Conservation (phyloP, 768 basidiomycete species). For the Agaricus subrufescens region DNA sequence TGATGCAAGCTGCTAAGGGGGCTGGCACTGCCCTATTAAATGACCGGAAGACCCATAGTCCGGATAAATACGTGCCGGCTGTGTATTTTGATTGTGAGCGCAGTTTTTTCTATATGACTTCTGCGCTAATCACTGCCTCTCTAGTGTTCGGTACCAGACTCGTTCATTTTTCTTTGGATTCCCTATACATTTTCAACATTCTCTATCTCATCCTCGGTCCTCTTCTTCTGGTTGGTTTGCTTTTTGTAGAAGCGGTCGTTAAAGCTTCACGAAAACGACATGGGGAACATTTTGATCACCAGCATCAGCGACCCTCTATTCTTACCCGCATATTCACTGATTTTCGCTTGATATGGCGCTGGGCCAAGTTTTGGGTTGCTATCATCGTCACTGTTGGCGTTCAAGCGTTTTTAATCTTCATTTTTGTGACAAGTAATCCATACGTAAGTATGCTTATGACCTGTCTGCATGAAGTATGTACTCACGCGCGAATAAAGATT, state of each 20-base stretch:
- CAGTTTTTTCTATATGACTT: neutral
- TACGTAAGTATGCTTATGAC: constrained; percentile 40
- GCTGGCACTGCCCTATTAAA: constrained; percentile 53
- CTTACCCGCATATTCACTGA: constrained; percentile 8
- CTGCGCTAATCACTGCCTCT: neutral
- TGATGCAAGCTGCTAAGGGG: constrained; percentile 64
- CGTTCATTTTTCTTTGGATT: constrained; percentile 47
- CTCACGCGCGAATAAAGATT: constrained; percentile 7
- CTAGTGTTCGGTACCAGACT: constrained; percentile 57
- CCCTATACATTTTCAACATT: constrained; percentile 53
- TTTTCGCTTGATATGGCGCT: constrained; percentile 35
- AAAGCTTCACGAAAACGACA: constrained; percentile 1
- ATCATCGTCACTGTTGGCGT: constrained; percentile 39
- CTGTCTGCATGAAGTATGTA: neutral
- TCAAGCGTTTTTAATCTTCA: constrained; percentile 43
- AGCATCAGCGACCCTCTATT: neutral
- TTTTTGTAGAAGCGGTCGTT: constrained; percentile 23
- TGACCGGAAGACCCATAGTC: constrained; percentile 13
- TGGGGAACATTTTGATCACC: neutral
- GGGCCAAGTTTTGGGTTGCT: constrained; percentile 61
- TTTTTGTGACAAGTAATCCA: constrained; percentile 52
- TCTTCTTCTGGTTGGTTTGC: constrained; percentile 41
- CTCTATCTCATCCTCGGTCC: constrained; percentile 62
- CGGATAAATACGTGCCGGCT: constrained; percentile 7
- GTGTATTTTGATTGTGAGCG: constrained; percentile 75